Conservation (phyloP, 1,284 basidiomycete genomes). For the Fistulinella cinereoalba region DNA sequence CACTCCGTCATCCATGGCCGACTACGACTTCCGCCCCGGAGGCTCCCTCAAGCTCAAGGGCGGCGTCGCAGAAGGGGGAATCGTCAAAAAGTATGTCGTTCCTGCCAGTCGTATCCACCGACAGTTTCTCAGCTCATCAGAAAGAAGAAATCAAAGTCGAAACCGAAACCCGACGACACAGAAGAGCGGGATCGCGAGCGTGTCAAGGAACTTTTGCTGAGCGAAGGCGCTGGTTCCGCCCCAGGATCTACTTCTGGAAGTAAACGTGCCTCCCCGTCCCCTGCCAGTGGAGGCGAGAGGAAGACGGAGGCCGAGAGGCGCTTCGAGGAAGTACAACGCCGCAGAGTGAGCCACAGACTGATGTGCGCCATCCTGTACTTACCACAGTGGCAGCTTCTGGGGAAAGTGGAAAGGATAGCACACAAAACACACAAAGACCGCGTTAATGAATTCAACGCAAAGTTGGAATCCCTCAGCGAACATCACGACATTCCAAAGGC, state of each 20-base stretch:
- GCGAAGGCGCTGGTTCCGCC: conserved; percentile 42
- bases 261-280: conserved; percentile 55
- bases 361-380: conserved; percentile 1
- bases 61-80: conserved; percentile 69
- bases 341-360: conserved; percentile 58
- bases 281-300: conserved; percentile 43
- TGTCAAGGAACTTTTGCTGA: conserved; percentile 49
- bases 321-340: conserved; percentile 83
- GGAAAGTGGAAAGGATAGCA: conserved; percentile 78
- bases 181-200: conserved; percentile 45
- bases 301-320: conserved; percentile 90
- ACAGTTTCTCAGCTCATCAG: conserved; percentile 37
- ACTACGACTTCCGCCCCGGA: conserved; percentile 84
- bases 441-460: conserved; percentile 87
- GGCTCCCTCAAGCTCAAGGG: conserved; percentile 91
- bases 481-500: conserved; percentile 95
- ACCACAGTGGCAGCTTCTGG: conserved; percentile 57
- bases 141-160: conserved; percentile 86
- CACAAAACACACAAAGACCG: conserved; percentile 93
- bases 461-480: conserved; percentile 86
- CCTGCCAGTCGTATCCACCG: conserved; percentile 1
- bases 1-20: conserved; percentile 52
- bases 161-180: conserved; percentile 37
- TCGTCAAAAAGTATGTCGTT: conserved; percentile 74
- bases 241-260: conserved; percentile 52